Evolutionary conservation across 2,329 filamentous ascomycete genomes (phyloP).

Genomic region (Pseudomassariella vexata): DNA sequence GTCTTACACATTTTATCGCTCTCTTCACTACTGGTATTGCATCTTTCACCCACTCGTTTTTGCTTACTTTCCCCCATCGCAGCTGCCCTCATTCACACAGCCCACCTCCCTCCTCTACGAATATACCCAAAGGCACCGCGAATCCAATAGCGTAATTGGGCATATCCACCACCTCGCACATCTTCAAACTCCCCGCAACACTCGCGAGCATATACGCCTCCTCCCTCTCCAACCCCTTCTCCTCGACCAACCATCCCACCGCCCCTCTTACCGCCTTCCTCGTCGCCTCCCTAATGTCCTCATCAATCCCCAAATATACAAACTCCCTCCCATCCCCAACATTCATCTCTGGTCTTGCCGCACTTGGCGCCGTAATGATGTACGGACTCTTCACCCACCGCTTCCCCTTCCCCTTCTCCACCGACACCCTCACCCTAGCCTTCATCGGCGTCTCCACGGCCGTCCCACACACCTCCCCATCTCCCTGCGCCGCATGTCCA

Average conservation of each 20-base stretch:
- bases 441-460: conserved; percentile 49
- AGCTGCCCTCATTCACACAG: too few relatives aligned
- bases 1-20: too few relatives aligned
- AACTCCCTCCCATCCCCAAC: conserved; percentile 29
- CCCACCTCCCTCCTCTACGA: conserved; percentile 16
- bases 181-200: conserved; percentile 42
- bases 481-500: conserved; percentile 48
- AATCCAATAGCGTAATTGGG: conserved; percentile 46
- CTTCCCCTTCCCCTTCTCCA: conserved; percentile 34
- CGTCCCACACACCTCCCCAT: conserved; percentile 50
- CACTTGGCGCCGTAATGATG: conserved; percentile 31
- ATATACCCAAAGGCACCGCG: conserved; percentile 41
- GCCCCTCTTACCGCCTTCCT: conserved; percentile 40
- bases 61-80: too few relatives aligned
- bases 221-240: conserved; percentile 35
- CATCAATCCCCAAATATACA: conserved; percentile 39
- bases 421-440: conserved; percentile 40
- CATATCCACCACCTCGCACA: conserved; percentile 48
- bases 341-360: conserved; percentile 21
- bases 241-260: conserved; percentile 40
- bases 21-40: too few relatives aligned
- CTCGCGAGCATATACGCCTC: conserved; percentile 49
- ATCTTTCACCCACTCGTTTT: too few relatives aligned
- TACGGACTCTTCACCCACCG: conserved; percentile 41
- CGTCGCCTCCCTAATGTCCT: conserved; percentile 40